Base-by-base conservation (phyloP, 768 basidiomycete species). In the Chalciporus chontae region DNA sequence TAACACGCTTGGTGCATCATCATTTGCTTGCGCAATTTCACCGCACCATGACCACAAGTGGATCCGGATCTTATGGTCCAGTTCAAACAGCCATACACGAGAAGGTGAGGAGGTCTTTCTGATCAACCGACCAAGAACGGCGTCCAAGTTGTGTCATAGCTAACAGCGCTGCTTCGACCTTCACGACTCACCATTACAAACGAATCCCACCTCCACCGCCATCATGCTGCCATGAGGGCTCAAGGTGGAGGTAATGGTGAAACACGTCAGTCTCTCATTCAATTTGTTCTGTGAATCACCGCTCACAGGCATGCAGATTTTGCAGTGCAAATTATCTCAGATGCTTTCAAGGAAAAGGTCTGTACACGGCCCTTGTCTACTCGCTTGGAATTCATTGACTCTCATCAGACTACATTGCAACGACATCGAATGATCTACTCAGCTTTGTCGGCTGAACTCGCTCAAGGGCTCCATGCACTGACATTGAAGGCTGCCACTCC, bases 161-260 rank as follows among this genome's bases (percentile, higher is more conserved):
- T 93, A 57, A 80, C 73, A 47, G 64, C 70, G 39, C 71, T 80
- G 43, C 73, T 93, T 47, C 71, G 74, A 58, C 90, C 90, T 17
- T 68, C 76, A 47, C 73, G 75, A 59, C 73, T 93, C 62, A 74
- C 63, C 47, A 84, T 93, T 63, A 76, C 76, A 31, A 93, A 93
- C 69, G 86, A 93, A 61, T 92, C 90, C 45, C 84, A 81, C 79
- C 77, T 87, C 71, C 90, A 93, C 69, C 79, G 86, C 61, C 86
- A 92, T 72, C 90, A 93, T 70, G 77, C 78, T 48, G 75, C 90
- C 41, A 93, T 93, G 90, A 78, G 78, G 64, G 83, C 75, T 39
- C 74, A 80, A 66, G 79, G 76, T 48, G 82, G 79, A 55, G 80
- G 77, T 39, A 82, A 75, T 61, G 84, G 83, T 50, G 90, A 92